Percentiles rank a stretch among this genome's conserved stretches.
These are phyloP conservation scores for Dictyostelium capitatum DNA, from an alignment of 78 protist genomes.

Conservation along the genomic window DNA sequence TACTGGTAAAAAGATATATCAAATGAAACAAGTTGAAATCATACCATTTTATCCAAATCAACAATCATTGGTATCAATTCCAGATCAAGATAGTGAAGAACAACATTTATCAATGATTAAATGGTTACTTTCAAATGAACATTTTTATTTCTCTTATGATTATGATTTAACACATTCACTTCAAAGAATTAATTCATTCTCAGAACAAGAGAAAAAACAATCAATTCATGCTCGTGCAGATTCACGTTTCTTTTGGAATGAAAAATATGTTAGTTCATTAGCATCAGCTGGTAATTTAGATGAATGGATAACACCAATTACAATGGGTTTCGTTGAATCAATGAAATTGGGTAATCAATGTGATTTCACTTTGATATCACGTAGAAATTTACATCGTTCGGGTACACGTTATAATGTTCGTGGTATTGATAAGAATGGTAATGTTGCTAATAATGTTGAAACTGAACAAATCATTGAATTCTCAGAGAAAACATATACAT, in stretches of 20 bases:
- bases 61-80: conserved; percentile 50
- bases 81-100: conserved; percentile 60
- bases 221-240: conserved; percentile 36
- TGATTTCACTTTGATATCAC: conserved; percentile 60
- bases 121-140: conserved; percentile 11
- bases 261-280: neutral
- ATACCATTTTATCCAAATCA: conserved; percentile 66
- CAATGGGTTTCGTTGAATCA: conserved; percentile 59
- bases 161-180: conserved; percentile 77
- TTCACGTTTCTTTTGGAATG: conserved; percentile 76
- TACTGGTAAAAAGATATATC: conserved; percentile 5
- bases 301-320: conserved; percentile 44
- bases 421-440: conserved; percentile 81
- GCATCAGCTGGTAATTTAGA: neutral
- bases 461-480: conserved; percentile 72
- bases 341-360: neutral
- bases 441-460: conserved; percentile 82
- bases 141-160: conserved; percentile 75
- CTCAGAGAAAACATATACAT: conserved; percentile 28
- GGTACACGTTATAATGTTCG: conserved; percentile 85
- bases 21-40: neutral
- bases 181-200: conserved; percentile 47
- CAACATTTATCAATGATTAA: conserved; percentile 54
- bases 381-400: conserved; percentile 55
- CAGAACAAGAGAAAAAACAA: neutral